Evolutionary conservation across 495 filamentous ascomycete species (phyloP).

Genomic region (Penicillium crystallinum): DNA sequence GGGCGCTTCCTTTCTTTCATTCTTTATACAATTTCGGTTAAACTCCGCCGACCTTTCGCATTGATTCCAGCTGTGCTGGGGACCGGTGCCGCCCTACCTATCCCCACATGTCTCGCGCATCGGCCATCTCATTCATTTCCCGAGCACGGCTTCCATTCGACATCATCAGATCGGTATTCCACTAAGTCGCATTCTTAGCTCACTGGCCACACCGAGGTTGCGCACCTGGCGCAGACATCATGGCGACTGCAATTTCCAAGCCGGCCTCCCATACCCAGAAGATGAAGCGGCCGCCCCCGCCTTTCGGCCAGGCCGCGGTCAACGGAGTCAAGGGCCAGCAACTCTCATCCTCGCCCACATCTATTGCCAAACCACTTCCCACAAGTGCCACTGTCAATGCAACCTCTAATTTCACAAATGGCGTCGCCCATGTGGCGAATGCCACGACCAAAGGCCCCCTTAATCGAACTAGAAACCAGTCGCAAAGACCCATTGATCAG

Average conservation of each 20-base stretch:
- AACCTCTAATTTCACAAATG: conserved; percentile 41
- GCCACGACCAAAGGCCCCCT: conserved; percentile 37
- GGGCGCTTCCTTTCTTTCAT: conserved; percentile 17
- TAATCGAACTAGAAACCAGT: conserved; percentile 50
- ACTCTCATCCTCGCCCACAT: conserved; percentile 61
- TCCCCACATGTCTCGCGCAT: conserved; percentile 51
- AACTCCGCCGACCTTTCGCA: conserved; percentile 18
- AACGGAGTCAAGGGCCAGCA: conserved; percentile 62
- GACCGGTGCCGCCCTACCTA: conserved; percentile 35
- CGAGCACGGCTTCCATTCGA: conserved; percentile 31
- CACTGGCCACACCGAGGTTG: conserved; percentile 16
- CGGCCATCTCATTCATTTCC: conserved; percentile 41
- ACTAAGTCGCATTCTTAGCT: conserved; percentile 24
- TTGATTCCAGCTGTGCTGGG: conserved; percentile 29
- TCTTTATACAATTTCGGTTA: conserved; percentile 19
- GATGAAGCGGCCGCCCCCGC: conserved; percentile 68
- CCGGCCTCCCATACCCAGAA: conserved; percentile 57
- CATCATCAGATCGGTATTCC: conserved; percentile 21
- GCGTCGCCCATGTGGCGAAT: conserved; percentile 32
- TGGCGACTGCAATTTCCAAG: conserved; percentile 53
- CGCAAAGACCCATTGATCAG: conserved; percentile 42
- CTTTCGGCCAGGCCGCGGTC: conserved; percentile 55
- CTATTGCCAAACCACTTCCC: conserved; percentile 58
- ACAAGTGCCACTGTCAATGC: conserved; percentile 36
- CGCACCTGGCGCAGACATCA: conserved; percentile 24